A percentile compares a stretch with the other conserved stretches of the same genome.
Conservation (phyloP, 179 eudicot genomes). For the Drosera spatulata region DNA sequence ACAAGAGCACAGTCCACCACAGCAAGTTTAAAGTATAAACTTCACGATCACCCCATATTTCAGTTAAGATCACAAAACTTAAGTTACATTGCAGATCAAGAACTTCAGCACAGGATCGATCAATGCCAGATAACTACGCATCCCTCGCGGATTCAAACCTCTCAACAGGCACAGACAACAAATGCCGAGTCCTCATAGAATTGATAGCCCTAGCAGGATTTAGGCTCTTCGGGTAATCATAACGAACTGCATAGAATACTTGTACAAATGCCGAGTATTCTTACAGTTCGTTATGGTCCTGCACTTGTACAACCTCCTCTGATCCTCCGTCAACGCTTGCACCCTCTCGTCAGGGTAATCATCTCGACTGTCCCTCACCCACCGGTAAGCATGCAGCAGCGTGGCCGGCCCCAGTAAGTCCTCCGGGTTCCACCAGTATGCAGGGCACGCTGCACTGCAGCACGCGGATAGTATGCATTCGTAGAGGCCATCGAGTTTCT, state of each 20-base stretch:
- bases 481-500: conserved; percentile 64
- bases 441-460: conserved; percentile 70
- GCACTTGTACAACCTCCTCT: conserved; percentile 37
- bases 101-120: too few species aligned
- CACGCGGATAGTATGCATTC: conserved; percentile 88
- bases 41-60: too few species aligned
- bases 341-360: conserved; percentile 34
- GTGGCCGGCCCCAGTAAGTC: conserved; percentile 69
- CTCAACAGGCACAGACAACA: conserved; percentile 22
- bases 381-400: conserved; percentile 51
- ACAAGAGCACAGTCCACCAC: too few species aligned
- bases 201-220: conserved; percentile 55
- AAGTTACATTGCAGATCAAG: too few species aligned
- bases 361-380: conserved; percentile 47
- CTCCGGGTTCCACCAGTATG: conserved; percentile 89
- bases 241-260: too few species aligned
- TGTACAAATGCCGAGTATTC: too few species aligned
- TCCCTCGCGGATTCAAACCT: conserved; percentile 6
- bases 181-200: conserved; percentile 43
- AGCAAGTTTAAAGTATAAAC: too few species aligned
- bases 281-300: conserved; percentile 60
- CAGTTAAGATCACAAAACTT: too few species aligned
- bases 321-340: conserved; percentile 49
- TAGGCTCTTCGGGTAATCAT: conserved; percentile 76
- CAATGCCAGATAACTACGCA: too few species aligned